Conservation (phyloP, 225 moss, liverwort and hornwort species). For the Pseudoscleropodium purum region DNA sequence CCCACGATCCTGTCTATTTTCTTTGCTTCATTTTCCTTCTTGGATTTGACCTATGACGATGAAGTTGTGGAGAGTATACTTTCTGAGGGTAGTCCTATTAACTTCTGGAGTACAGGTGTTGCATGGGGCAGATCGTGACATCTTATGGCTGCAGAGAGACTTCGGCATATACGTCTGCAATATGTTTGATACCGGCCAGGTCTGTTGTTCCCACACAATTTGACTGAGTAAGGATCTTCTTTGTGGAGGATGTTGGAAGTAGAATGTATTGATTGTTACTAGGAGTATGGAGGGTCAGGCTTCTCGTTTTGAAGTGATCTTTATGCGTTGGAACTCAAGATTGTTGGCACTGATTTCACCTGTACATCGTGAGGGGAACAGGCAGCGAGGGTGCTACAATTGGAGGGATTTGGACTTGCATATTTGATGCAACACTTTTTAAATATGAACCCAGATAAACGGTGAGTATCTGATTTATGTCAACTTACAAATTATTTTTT, state of each 20-base stretch:
- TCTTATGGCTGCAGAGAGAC: slow-evolving; percentile 95
- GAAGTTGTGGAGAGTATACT: neutral
- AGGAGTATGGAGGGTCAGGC: neutral
- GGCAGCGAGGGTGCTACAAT: slow-evolving; percentile 86
- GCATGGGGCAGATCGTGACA: slow-evolving; percentile 94
- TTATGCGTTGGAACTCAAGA: neutral
- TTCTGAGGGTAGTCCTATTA: neutral
- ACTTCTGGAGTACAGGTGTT: slow-evolving; percentile 53
- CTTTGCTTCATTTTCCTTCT: neutral
- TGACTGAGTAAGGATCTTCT: neutral
- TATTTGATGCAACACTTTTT: slow-evolving; percentile 80
- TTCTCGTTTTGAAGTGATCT: neutral
- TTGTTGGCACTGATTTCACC: neutral
- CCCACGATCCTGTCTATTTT: neutral
- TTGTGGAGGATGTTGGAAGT: neutral
- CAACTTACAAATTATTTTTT: neutral
- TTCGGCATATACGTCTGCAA: slow-evolving; percentile 96
- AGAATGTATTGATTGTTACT: neutral
- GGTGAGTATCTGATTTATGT: slow-evolving; percentile 29
- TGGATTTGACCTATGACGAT: neutral
- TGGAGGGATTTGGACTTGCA: slow-evolving; percentile 74
- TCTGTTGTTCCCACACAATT: slow-evolving; percentile 1
- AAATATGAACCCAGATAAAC: slow-evolving; percentile 73
- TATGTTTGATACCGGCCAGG: slow-evolving; percentile 99
- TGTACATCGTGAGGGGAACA: slow-evolving; percentile 21